Base-by-base conservation (phyloP, 2,329 filamentous ascomycete species). In the Pseudonectria buxi region DNA sequence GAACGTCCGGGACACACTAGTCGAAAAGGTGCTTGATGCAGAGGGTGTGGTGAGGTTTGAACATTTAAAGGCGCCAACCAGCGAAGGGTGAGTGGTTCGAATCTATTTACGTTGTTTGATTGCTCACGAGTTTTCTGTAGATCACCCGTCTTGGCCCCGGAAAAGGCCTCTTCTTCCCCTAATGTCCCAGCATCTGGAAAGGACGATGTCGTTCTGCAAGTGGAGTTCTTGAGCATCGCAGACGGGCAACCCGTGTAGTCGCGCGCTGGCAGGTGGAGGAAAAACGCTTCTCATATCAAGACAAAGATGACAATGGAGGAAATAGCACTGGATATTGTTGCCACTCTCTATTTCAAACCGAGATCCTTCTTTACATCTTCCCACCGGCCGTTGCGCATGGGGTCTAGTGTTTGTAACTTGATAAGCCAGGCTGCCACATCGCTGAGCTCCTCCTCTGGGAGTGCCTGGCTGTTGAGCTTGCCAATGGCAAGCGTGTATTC, bases 361-460 rank as follows among this genome's bases (percentile, higher is more conserved):
- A 64, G 48, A 7, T 63, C 53, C 41, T 58, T 65, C 55, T 79
- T 75, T 41, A 88, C 55, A 55, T 94, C 86, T 13, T 70, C 56
- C 87, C 88, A 94, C 47, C 87, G 71, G 11, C 85, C 83, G 30
- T 64, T 73, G 44, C 87, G 74, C 59, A 89, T 71, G 3, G 82
- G 79, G 63, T 95, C 88, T 16, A 94, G 62, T 45, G 71, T 67
- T 54, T 74, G 75, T 51, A 94, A 57, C 55, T 77, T 76, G 12
- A 61, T 63, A 24, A 94, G 61, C 84, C 80, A 86, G 29, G 45
- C 53, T 30, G 57, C 51, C 28, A 81, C 58, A 32, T 76, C 68
- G 7, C 51, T 51, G 40, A 61, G 61, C 44, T 74, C 67, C 6
- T 64, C 55, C 2, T 43, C 38, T 9, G 46, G 45, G 3, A 57